Evolutionary conservation across 2,329 filamentous ascomycete genomes (phyloP), one percentile per base, ranked within the genome.

Genomic region (Coleophoma eucalyptorum): DNA sequence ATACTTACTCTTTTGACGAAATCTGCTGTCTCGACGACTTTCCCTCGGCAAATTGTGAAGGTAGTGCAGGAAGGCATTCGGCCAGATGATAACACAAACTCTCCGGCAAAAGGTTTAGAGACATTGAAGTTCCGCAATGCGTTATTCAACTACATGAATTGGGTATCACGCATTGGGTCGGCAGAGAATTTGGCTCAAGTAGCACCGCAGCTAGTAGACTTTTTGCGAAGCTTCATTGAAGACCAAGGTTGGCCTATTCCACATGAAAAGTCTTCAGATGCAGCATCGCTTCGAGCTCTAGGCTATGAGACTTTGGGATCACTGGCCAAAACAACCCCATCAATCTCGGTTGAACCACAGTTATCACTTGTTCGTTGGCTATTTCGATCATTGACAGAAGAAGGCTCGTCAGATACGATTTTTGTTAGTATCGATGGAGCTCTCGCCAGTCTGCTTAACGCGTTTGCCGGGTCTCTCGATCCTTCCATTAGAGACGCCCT

Each of bases 301-400:
- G 91, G 88, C 1, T 97, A 97, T 67, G 93, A 97, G 66, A 91
- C 89, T 0, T 90, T 97, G 37, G 94, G 93, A 1, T 79, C 94
- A 13, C 70, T 97, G 20, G 84, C 88, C 1, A 81, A 79, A 49
- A 83, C 84, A 56, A 81, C 80, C 4, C 80, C 85, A 4, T 70
- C 77, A 3, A 78, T 82, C 58, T 72, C 83, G 4, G 61, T 81
- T 12, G 69, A 70, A 37, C 73, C 63, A 53, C 68, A 60, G 58
- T 78, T 76, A 61, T 81, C 75, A 55, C 73, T 81, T 46, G 81
- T 81, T 58, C 81, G 79, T 46, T 97, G 90, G 87, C 77, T 97
- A 0, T 95, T 97, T 62, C 80, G 80, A 21, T 93, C 92, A 1
- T 74, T 97, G 3, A 85, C 86, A 11, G 86, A 91, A 57, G 93